phyloP scores from a whole-genome alignment of 2,329 filamentous ascomycete genomes.

The Colletotrichum sp. region DNA sequence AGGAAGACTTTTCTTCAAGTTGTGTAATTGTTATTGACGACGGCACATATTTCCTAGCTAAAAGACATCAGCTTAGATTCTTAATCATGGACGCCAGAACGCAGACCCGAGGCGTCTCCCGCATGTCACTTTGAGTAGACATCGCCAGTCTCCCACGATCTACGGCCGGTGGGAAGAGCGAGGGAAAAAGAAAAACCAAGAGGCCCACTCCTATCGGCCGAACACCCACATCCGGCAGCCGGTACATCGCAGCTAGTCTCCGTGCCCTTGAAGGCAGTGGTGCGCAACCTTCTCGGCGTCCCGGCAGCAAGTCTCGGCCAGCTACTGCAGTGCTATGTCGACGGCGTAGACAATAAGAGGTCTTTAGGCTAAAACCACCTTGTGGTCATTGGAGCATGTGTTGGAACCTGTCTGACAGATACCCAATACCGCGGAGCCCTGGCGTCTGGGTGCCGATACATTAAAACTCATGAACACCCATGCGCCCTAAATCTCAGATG shows the following conservation, averaged over 20 bases:
- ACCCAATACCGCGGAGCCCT: background rate
- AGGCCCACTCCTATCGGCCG: background rate
- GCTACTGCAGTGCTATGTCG: background rate
- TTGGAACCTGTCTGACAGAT: background rate
- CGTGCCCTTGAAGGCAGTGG: background rate
- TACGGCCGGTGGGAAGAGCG: background rate
- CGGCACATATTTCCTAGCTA: background rate
- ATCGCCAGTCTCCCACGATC: background rate
- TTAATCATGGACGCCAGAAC: background rate
- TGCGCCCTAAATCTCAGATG: background rate
- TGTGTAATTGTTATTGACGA: background rate
- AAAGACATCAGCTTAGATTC: background rate
- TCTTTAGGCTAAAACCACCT: background rate
- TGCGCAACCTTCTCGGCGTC: background rate
- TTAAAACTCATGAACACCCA: background rate
- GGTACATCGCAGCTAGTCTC: background rate
- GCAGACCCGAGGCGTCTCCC: background rate
- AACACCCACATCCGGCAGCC: background rate
- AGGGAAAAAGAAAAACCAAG: background rate
- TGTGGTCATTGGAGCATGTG: background rate
- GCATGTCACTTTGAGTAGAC: background rate
- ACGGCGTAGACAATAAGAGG: background rate
- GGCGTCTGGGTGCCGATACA: background rate
- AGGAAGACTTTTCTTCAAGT: background rate
- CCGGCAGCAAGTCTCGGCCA: background rate